phyloP scores from a whole-genome alignment of 441 rosid genomes.

The Breynia disticha region DNA sequence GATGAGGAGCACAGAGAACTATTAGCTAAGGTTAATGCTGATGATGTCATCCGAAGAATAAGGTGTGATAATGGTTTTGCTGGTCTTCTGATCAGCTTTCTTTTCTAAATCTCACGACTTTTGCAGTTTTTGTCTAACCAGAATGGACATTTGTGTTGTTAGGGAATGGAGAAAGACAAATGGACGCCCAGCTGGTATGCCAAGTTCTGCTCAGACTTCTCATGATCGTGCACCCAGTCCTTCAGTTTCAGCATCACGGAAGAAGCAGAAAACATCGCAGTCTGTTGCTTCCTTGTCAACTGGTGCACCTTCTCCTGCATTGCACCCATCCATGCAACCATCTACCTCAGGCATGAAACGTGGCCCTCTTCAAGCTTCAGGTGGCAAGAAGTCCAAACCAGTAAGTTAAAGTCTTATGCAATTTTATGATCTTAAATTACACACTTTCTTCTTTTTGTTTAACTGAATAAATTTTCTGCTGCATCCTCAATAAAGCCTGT shows the following conservation, averaged over 20 bases:
- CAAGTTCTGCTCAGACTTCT: conserved; percentile 52
- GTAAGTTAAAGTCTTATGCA: conserved; percentile 38
- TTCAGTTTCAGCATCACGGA: conserved; percentile 83
- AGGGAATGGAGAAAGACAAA: conserved; percentile 94
- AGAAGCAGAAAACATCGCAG: conserved; percentile 85
- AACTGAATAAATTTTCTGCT: conserved; percentile 15
- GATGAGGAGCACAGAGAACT: conserved; percentile 95
- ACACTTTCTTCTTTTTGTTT: conserved; percentile 8
- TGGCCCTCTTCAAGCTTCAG: conserved; percentile 70
- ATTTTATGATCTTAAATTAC: neutral
- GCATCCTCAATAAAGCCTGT: conserved; percentile 35
- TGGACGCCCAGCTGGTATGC: conserved; percentile 63
- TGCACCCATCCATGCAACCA: conserved; percentile 74
- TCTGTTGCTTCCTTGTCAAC: conserved; percentile 73
- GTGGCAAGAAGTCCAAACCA: conserved; percentile 77
- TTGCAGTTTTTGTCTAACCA: conserved; percentile 18
- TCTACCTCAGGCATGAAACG: conserved; percentile 68
- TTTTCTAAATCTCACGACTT: neutral
- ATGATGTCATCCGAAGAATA: conserved; percentile 76
- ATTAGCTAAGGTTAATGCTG: conserved; percentile 77
- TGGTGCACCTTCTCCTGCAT: conserved; percentile 77
- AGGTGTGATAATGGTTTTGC: conserved; percentile 39
- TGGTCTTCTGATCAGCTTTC: neutral
- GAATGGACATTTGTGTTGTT: conserved; percentile 21
- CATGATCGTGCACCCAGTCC: conserved; percentile 79